A percentile compares a stretch with the other conserved stretches of the same genome.
Evolutionary conservation across 2,329 filamentous ascomycete species (phyloP).

Genomic region (Aspergillus neoniger): DNA sequence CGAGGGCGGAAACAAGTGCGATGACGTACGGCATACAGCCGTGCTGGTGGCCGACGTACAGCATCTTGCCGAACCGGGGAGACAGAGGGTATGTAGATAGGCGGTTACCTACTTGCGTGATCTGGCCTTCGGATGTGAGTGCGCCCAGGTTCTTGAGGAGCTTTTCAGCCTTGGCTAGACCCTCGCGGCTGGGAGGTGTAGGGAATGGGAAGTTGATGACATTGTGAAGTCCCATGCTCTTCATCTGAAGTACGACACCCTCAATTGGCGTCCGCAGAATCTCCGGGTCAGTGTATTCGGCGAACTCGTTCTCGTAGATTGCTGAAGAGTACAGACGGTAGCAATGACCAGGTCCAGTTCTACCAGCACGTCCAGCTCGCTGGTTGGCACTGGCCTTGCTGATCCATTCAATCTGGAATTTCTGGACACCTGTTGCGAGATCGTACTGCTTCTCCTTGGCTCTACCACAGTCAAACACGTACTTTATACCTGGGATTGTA

Average conservation of each 20-base stretch:
- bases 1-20: conserved; percentile 82
- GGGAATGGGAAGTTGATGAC: conserved; percentile 96
- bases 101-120: conserved; percentile 76
- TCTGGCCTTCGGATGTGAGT: conserved; percentile 68
- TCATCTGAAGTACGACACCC: conserved; percentile 87
- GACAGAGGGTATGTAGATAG: conserved; percentile 89
- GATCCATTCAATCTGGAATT: conserved; percentile 93
- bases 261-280: conserved; percentile 90
- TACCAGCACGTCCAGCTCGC: conserved; percentile 86
- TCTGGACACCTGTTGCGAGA: conserved; percentile 85
- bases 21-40: conserved; percentile 83
- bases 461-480: conserved; percentile 92
- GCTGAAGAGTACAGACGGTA: conserved; percentile 94
- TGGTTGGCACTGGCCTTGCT: conserved; percentile 96
- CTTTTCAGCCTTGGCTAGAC: conserved; percentile 80
- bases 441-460: conserved; percentile 92
- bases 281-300: conserved; percentile 83
- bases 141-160: conserved; percentile 84
- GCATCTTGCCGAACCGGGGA: conserved; percentile 85
- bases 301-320: conserved; percentile 83
- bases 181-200: conserved; percentile 77
- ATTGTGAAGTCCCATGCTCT: conserved; percentile 87
- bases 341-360: conserved; percentile 94
- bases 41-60: conserved; percentile 83
- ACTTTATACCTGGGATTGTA: conserved; percentile 91